Percentiles rank a stretch among this genome's conserved stretches.
Evolutionary conservation across 2,329 filamentous ascomycete genomes (phyloP).

Genomic region (Fusarium guadeloupense): DNA sequence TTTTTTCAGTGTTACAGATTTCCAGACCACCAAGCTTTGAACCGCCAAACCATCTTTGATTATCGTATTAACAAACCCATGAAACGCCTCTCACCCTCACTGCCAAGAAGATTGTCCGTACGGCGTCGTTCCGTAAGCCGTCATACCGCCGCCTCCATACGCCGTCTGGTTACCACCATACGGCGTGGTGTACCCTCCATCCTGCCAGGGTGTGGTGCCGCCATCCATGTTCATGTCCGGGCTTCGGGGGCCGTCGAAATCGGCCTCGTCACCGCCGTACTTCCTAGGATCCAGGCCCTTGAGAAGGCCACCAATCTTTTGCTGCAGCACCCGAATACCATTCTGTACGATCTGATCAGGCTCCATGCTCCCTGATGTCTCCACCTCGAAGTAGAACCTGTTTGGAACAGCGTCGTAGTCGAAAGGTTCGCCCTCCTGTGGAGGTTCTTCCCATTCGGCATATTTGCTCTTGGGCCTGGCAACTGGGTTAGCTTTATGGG

Average conservation of each 20-base stretch:
- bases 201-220: conserved; percentile 64
- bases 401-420: conserved; percentile 87
- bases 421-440: conserved; percentile 84
- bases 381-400: conserved; percentile 93
- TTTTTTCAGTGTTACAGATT: conserved; percentile 34
- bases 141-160: conserved; percentile 70
- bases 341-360: conserved; percentile 90
- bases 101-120: conserved; percentile 63
- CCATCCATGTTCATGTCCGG: conserved; percentile 71
- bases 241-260: conserved; percentile 71
- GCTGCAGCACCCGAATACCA: conserved; percentile 87
- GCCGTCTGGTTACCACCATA: conserved; percentile 72
- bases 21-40: conserved; percentile 24
- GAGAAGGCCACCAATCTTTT: conserved; percentile 86
- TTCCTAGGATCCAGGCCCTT: conserved; percentile 59
- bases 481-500: background rate
- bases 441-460: conserved; percentile 79
- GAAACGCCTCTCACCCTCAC: conserved; percentile 44
- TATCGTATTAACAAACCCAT: conserved; percentile 35
- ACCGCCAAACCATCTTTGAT: conserved; percentile 33
- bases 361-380: conserved; percentile 86
- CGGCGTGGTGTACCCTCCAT: conserved; percentile 75
- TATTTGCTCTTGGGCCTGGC: conserved; percentile 83
- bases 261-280: conserved; percentile 65
- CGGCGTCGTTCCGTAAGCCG: conserved; percentile 70